Evolutionary conservation across 1,284 basidiomycete species (phyloP).

Genomic region (Fistulina hepatica): DNA sequence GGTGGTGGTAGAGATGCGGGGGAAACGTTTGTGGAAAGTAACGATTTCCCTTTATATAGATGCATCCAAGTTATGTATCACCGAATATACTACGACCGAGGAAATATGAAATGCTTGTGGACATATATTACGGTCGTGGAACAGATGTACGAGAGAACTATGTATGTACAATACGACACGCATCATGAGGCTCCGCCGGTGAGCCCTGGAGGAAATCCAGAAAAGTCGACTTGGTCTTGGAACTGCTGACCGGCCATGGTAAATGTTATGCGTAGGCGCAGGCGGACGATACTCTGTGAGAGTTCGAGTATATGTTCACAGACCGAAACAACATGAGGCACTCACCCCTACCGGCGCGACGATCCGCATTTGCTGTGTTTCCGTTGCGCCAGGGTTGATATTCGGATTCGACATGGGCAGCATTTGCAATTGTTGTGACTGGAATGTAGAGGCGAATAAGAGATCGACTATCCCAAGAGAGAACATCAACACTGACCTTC

Average conservation of each 20-base stretch:
- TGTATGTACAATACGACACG: too few species aligned
- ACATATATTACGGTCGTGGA: too few species aligned
- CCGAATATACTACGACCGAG: too few species aligned
- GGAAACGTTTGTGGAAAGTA: too few species aligned
- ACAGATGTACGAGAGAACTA: too few species aligned
- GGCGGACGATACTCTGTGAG: slow-evolving; percentile 65
- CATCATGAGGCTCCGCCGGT: slow-evolving; percentile 45
- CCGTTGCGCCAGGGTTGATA: slow-evolving; percentile 67
- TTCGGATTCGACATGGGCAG: slow-evolving; percentile 87
- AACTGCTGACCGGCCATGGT: slow-evolving; percentile 54
- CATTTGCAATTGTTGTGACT: slow-evolving; percentile 99
- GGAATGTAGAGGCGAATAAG: slow-evolving; percentile 6
- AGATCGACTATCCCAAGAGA: slow-evolving; percentile 2
- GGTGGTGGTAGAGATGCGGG: too few species aligned
- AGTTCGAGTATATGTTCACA: slow-evolving; percentile 18
- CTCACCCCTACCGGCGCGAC: slow-evolving; percentile 80
- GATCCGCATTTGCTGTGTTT: slow-evolving; percentile 94
- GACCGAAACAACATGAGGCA: slow-evolving; percentile 15
- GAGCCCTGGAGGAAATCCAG: slow-evolving; percentile 77
- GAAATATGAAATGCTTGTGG: too few species aligned
- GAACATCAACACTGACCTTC: slow-evolving; percentile 46
- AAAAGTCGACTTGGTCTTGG: slow-evolving; percentile 93
- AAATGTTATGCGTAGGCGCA: slow-evolving; percentile 82
- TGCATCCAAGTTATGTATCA: too few species aligned
- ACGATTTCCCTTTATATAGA: too few species aligned